Evolutionary conservation across 2,329 filamentous ascomycete genomes (phyloP).

Genomic region (Curvularia sp.): DNA sequence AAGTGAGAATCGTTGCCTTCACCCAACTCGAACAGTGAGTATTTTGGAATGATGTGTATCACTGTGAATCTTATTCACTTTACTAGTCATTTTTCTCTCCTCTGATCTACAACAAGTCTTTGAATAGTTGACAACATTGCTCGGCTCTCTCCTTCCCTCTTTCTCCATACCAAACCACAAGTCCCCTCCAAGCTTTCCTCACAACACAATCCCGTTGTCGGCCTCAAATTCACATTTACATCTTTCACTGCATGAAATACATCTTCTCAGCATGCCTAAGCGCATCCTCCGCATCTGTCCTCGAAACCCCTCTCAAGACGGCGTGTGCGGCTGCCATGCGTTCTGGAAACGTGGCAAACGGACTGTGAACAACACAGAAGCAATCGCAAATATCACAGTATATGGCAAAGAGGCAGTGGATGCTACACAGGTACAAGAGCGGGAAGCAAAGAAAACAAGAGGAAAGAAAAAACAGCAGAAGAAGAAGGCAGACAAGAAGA

Average conservation of each 20-base stretch:
- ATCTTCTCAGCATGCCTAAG: neutral
- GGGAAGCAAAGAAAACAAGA: neutral
- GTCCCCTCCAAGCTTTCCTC: neutral
- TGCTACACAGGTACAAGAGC: neutral
- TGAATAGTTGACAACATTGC: neutral
- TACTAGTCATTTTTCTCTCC: neutral
- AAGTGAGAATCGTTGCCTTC: neutral
- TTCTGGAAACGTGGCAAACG: conserved; percentile 27
- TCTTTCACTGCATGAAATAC: neutral
- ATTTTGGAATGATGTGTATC: neutral
- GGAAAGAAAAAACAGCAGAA: neutral
- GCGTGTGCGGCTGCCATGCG: conserved; percentile 37
- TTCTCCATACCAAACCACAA: neutral
- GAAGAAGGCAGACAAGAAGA: neutral
- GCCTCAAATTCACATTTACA: neutral
- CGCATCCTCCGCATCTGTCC: conserved; percentile 12
- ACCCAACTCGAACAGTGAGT: neutral
- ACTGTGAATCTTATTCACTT: neutral
- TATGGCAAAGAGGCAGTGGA: no score
- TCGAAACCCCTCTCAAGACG: conserved; percentile 22
- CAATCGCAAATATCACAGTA: neutral
- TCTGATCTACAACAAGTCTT: neutral
- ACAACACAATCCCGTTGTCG: neutral
- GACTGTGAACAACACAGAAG: neutral
- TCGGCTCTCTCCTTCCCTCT: neutral